Conservation (phyloP, 202 grass and related monocot species). For the Hordeum pubiflorum region DNA sequence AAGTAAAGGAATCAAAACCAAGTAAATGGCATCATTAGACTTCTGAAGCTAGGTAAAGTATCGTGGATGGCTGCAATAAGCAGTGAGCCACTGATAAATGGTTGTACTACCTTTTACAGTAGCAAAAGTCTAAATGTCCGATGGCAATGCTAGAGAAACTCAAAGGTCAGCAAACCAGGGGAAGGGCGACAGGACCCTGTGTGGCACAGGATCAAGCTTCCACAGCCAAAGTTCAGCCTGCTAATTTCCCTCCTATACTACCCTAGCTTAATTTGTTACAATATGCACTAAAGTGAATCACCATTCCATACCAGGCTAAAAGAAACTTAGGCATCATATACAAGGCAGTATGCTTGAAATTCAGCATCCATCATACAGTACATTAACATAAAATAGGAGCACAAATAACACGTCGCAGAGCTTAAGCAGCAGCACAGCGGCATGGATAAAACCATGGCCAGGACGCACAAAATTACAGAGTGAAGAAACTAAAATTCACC, state of each 20-base stretch:
- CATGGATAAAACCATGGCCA: background rate
- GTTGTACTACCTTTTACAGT: background rate
- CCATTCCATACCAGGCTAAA: background rate
- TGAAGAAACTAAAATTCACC: background rate
- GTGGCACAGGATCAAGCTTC: background rate
- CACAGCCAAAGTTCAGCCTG: background rate
- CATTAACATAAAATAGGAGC: background rate
- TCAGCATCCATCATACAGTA: background rate
- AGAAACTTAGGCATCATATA: background rate
- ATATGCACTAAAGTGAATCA: background rate
- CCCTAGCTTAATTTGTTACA: background rate
- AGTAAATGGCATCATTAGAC: background rate
- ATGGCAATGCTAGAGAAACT: background rate
- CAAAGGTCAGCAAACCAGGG: background rate
- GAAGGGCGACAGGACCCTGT: background rate
- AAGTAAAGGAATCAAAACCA: background rate
- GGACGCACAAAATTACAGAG: background rate
- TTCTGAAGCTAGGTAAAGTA: background rate
- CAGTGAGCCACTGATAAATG: background rate
- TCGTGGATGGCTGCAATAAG: background rate
- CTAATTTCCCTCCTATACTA: background rate
- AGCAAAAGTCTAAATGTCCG: background rate
- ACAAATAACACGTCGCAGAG: background rate
- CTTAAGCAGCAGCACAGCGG: background rate
- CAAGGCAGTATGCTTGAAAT: background rate